Percentiles rank a stretch among this genome's conserved stretches.
These are phyloP conservation scores for Xanthoconium stramineum DNA, from an alignment of 768 basidiomycete species.

Conservation along the genomic window DNA sequence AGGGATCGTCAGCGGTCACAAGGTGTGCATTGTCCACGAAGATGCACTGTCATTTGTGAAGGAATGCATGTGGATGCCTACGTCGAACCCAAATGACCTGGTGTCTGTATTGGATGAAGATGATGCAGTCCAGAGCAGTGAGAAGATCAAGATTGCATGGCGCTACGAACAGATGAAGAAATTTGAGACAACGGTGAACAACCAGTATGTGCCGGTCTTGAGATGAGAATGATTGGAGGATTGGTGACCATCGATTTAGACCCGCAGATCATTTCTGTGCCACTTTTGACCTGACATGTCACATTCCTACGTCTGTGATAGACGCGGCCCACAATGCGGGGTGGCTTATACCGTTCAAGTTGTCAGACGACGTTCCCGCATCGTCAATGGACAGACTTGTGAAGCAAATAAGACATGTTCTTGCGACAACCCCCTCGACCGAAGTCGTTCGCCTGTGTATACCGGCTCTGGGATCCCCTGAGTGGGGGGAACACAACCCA, in stretches of 20 bases:
- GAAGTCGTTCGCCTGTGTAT: slow-evolving; percentile 57
- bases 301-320: slow-evolving; percentile 51
- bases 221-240: neutral
- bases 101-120: slow-evolving; percentile 31
- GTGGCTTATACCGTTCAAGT: slow-evolving; percentile 36
- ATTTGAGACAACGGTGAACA: slow-evolving; percentile 80
- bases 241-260: slow-evolving; percentile 32
- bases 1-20: slow-evolving; percentile 72
- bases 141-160: slow-evolving; percentile 94
- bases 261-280: slow-evolving; percentile 61
- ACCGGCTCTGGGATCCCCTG: slow-evolving; percentile 55
- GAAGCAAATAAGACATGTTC: slow-evolving; percentile 27
- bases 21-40: slow-evolving; percentile 62
- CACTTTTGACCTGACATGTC: slow-evolving; percentile 68
- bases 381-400: slow-evolving; percentile 23
- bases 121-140: slow-evolving; percentile 37
- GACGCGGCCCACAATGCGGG: slow-evolving; percentile 40
- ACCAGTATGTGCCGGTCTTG: slow-evolving; percentile 43
- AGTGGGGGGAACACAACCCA: slow-evolving; percentile 63
- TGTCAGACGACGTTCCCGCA: slow-evolving; percentile 17
- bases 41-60: slow-evolving; percentile 55
- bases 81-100: slow-evolving; percentile 7
- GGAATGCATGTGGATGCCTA: slow-evolving; percentile 80
- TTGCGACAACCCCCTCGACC: slow-evolving; percentile 32
- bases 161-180: slow-evolving; percentile 91